A percentile compares a stretch with the other conserved stretches of the same genome.
Conservation (phyloP, 805 yeast genomes). For the Kluyveromyces nonfermentans region DNA sequence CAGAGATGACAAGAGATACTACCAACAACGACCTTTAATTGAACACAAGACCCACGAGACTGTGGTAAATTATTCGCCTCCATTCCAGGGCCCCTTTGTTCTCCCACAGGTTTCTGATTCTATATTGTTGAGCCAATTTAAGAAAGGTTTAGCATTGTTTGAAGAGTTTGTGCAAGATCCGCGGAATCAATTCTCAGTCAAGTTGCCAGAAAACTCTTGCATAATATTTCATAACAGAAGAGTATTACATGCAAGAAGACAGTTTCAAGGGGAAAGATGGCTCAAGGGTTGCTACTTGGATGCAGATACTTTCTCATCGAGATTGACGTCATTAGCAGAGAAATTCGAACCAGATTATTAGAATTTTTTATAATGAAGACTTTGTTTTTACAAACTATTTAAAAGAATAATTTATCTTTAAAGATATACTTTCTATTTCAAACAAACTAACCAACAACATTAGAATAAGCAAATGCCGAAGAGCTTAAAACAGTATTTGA, state of each 20-base stretch:
- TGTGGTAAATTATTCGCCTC: slow-evolving; percentile 65
- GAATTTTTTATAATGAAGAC: neutral
- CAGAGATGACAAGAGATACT: slow-evolving; percentile 52
- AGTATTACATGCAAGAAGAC: slow-evolving; percentile 54
- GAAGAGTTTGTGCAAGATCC: slow-evolving; percentile 48
- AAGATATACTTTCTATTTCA: too few species aligned
- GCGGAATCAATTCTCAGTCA: slow-evolving; percentile 44
- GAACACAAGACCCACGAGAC: slow-evolving; percentile 20
- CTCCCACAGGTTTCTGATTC: slow-evolving; percentile 33
- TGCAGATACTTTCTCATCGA: slow-evolving; percentile 61
- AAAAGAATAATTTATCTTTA: neutral
- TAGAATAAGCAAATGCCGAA: neutral
- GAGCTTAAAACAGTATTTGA: slow-evolving; percentile 7
- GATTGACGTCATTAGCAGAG: slow-evolving; percentile 33
- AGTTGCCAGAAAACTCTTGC: slow-evolving; percentile 49
- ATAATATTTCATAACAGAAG: slow-evolving; percentile 66
- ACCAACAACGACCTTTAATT: slow-evolving; percentile 51
- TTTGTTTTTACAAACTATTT: neutral
- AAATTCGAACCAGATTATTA: slow-evolving; percentile 5
- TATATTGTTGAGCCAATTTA: slow-evolving; percentile 24
- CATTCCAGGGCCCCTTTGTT: slow-evolving; percentile 74
- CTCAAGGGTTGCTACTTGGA: slow-evolving; percentile 70
- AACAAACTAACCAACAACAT: too few species aligned
- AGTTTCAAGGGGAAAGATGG: slow-evolving; percentile 50
- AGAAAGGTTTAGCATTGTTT: slow-evolving; percentile 50